phyloP scores from a whole-genome alignment of 2,329 filamentous ascomycete species.

The Pseudogymnoascus sp. region DNA sequence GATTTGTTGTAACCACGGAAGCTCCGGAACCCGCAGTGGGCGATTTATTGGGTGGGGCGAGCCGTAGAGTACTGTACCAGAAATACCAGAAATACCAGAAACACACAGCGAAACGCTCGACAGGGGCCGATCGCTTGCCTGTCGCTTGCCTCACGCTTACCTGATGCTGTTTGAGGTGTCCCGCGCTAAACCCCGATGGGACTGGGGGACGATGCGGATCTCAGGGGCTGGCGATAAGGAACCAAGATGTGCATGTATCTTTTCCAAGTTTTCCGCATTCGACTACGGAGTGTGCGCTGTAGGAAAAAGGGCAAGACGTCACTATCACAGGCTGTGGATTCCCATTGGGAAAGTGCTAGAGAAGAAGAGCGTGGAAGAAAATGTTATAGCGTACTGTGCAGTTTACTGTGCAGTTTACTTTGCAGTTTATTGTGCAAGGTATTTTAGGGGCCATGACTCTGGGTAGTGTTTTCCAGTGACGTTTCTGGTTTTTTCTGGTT shows the following conservation, averaged over 20 bases:
- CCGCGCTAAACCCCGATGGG: neutral
- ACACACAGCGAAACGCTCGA: neutral
- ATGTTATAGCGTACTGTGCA: neutral
- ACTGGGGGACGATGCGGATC: neutral
- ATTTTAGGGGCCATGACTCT: neutral
- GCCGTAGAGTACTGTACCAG: neutral
- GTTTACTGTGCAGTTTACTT: neutral
- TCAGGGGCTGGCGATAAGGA: slow-evolving; percentile 4
- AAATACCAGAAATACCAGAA: neutral
- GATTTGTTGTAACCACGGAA: slow-evolving; percentile 4
- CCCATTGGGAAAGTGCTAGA: neutral
- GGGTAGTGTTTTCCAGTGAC: neutral
- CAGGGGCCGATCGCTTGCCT: neutral
- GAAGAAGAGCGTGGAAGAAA: neutral
- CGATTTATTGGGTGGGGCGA: neutral
- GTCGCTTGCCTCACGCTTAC: neutral
- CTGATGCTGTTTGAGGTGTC: neutral
- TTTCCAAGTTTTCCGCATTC: slow-evolving; percentile 4
- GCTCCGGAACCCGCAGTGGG: neutral
- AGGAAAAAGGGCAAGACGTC: neutral
- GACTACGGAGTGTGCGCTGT: neutral
- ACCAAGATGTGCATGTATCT: neutral
- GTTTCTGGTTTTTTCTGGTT: neutral
- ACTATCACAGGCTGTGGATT: neutral
- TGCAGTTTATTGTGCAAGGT: neutral